Evolutionary conservation across 176 grass and related monocot species (phyloP).

Genomic region (Ensete ventricosum): DNA sequence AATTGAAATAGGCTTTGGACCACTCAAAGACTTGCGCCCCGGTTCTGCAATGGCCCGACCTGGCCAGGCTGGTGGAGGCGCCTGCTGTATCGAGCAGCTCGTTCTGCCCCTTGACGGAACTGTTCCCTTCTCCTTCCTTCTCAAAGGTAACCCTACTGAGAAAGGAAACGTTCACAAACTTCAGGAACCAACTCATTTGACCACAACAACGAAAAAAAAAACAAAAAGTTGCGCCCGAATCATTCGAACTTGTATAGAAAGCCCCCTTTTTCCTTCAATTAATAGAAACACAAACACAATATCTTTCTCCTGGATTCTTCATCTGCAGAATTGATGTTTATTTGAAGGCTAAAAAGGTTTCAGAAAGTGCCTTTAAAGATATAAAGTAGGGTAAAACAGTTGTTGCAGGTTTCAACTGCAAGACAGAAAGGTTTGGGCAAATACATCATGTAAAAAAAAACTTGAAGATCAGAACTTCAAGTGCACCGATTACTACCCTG

Average conservation of each 20-base stretch:
- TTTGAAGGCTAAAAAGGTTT: background rate
- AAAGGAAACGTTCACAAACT: slow-evolving; percentile 7
- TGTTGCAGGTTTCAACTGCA: background rate
- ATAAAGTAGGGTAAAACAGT: background rate
- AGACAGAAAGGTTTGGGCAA: background rate
- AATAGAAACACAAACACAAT: background rate
- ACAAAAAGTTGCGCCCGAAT: background rate
- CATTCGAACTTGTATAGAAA: background rate
- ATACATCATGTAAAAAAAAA: background rate
- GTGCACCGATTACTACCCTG: no score
- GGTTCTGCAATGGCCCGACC: slow-evolving; percentile 62
- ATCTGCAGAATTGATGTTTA: background rate
- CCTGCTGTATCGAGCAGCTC: slow-evolving; percentile 53
- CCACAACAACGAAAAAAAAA: background rate
- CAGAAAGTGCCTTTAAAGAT: background rate
- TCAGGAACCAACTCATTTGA: background rate
- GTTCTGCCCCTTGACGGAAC: slow-evolving; percentile 31
- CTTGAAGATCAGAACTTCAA: background rate
- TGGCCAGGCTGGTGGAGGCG: slow-evolving; percentile 75
- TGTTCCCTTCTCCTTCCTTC: slow-evolving; percentile 45
- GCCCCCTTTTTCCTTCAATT: background rate
- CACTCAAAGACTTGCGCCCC: slow-evolving; percentile 53
- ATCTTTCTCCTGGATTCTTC: no score
- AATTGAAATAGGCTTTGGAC: slow-evolving; percentile 81
- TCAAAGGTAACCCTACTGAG: slow-evolving; percentile 53